These are phyloP conservation scores for Venturiaceae sp. DNA, from an alignment of 2,329 filamentous ascomycete genomes.

Conservation along the genomic window DNA sequence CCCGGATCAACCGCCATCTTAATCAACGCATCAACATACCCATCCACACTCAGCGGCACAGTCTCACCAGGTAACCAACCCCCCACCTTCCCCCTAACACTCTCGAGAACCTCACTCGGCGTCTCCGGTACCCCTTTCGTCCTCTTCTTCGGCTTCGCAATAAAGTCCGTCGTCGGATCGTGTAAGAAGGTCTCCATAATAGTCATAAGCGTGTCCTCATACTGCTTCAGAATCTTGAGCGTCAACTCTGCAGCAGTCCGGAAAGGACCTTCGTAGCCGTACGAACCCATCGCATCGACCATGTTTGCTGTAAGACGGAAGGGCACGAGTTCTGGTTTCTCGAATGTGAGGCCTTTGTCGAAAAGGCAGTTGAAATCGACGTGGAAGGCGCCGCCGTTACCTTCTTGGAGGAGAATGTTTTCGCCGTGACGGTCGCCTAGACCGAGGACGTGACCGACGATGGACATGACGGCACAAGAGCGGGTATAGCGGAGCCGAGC, in stretches of 20 bases:
- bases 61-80: slow-evolving; percentile 79
- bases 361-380: slow-evolving; percentile 99
- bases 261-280: slow-evolving; percentile 87
- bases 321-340: slow-evolving; percentile 87
- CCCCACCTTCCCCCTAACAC: slow-evolving; percentile 75
- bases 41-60: slow-evolving; percentile 88
- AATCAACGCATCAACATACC: slow-evolving; percentile 94
- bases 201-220: slow-evolving; percentile 94
- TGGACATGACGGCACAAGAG: slow-evolving; percentile 98
- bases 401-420: slow-evolving; percentile 91
- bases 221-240: slow-evolving; percentile 71
- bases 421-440: slow-evolving; percentile 94
- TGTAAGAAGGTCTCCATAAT: slow-evolving; percentile 96
- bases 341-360: slow-evolving; percentile 92
- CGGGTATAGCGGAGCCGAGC: slow-evolving; percentile 84
- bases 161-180: slow-evolving; percentile 88
- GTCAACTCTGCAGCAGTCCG: slow-evolving; percentile 84
- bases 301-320: slow-evolving; percentile 98
- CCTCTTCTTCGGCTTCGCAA: slow-evolving; percentile 46
- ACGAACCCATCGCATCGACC: slow-evolving; percentile 93
- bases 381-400: slow-evolving; percentile 87
- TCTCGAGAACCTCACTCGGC: slow-evolving; percentile 75
- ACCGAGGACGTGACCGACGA: slow-evolving; percentile 89
- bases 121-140: slow-evolving; percentile 52
- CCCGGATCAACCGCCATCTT: slow-evolving; percentile 70